These are phyloP conservation scores for Corchorus capsularis DNA, from an alignment of 345 rosid genomes.

Conservation along the genomic window DNA sequence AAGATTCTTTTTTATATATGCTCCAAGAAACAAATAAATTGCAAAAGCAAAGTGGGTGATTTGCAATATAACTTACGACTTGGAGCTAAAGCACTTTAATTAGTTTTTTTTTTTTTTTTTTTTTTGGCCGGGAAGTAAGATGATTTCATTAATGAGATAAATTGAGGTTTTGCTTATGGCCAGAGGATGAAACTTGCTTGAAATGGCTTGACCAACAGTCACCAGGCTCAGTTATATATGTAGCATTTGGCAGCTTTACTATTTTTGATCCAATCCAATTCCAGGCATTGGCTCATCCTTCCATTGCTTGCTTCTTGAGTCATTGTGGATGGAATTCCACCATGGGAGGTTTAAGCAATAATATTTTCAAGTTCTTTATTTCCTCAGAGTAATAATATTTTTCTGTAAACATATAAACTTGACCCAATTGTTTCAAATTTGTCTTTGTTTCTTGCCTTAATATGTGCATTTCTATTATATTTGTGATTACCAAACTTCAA, in stretches of 20 bases:
- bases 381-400: too few species aligned
- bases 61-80: constrained; percentile 10
- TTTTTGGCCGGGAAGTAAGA: not conserved
- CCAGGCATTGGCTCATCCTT: constrained; percentile 15
- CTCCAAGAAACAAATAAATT: not conserved
- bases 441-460: too few species aligned
- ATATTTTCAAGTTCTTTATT: too few species aligned
- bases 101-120: too few species aligned
- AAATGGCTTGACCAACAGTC: constrained; percentile 15
- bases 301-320: constrained; percentile 26
- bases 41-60: not conserved
- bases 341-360: constrained; percentile 37
- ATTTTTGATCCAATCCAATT: not conserved
- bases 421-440: too few species aligned
- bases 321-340: constrained; percentile 49
- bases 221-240: constrained; percentile 14
- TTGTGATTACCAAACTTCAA: too few species aligned
- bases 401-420: too few species aligned
- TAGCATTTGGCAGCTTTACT: constrained; percentile 21
- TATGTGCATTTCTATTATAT: too few species aligned
- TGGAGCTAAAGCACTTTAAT: constrained; percentile 13
- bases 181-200: constrained; percentile 4
- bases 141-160: too few species aligned
- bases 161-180: too few species aligned
- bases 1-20: too few species aligned